phyloP scores from a whole-genome alignment of 257 asterid genomes.

The Fraxinus anomala region DNA sequence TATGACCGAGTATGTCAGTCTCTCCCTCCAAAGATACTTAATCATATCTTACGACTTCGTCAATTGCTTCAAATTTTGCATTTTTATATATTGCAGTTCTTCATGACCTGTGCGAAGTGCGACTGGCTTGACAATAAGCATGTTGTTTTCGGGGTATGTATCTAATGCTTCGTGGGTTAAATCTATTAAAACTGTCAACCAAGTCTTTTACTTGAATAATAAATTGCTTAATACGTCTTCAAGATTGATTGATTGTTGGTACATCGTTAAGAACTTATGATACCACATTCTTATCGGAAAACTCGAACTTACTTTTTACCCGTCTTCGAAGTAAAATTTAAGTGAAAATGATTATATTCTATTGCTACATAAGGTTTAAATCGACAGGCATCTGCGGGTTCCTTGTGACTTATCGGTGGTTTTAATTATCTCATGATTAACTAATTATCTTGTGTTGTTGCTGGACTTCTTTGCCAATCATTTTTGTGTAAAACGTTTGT shows the following conservation, averaged over 20 bases:
- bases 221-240: not conserved
- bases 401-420: no score
- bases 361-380: no score
- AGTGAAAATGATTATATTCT: no score
- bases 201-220: not conserved
- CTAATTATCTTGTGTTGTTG: no score
- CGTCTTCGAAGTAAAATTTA: no score
- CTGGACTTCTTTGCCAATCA: no score
- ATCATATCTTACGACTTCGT: not conserved
- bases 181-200: not conserved
- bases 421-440: not conserved
- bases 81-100: constrained; percentile 60
- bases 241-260: not conserved
- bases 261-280: not conserved
- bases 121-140: constrained; percentile 99
- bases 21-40: not conserved
- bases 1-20: not conserved
- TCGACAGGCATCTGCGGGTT: no score
- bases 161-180: not conserved
- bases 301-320: no score
- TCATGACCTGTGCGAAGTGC: constrained; percentile 86
- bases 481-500: no score
- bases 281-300: not conserved
- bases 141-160: constrained; percentile 91
- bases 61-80: constrained; percentile 13